Percentiles rank a stretch among this genome's conserved stretches.
Evolutionary conservation across 352 stramenopile species (phyloP).

Genomic region (Phytophthora foliorum): DNA sequence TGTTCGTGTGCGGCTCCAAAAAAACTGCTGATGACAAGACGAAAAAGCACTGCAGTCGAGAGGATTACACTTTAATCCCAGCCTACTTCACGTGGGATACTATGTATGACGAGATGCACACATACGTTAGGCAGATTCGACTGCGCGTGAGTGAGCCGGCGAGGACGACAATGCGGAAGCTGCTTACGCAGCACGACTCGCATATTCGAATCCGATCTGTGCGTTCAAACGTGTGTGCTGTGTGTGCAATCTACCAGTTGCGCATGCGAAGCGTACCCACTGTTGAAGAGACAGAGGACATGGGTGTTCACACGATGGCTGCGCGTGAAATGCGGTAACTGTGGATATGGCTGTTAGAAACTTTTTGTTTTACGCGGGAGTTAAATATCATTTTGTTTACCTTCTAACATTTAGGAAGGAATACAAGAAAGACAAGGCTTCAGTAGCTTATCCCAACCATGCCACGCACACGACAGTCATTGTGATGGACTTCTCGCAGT

Average conservation of each 20-base stretch:
- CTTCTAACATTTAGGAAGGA: too few species aligned
- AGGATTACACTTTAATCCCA: slow-evolving; percentile 10
- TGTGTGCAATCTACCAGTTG: slow-evolving; percentile 16
- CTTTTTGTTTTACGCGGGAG: too few species aligned
- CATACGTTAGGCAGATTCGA: background rate
- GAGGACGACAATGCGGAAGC: slow-evolving; percentile 7
- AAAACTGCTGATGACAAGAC: background rate
- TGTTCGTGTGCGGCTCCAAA: background rate
- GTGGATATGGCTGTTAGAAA: too few species aligned
- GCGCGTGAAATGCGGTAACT: slow-evolving; percentile 25
- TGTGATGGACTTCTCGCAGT: too few species aligned
- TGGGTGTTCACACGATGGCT: slow-evolving; percentile 2
- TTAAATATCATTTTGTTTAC: too few species aligned
- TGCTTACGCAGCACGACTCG: slow-evolving; percentile 7
- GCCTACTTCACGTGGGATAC: slow-evolving; percentile 15
- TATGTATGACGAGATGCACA: slow-evolving; percentile 17
- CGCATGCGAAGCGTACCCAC: background rate
- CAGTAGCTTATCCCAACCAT: too few species aligned
- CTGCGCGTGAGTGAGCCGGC: background rate
- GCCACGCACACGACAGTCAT: too few species aligned
- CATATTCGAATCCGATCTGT: slow-evolving; percentile 8
- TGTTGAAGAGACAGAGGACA: slow-evolving; percentile 11
- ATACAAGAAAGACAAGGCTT: too few species aligned
- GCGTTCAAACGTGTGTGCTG: slow-evolving; percentile 12
- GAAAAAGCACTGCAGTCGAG: background rate